These are phyloP conservation scores for Amyloporia xantha DNA, from an alignment of 768 basidiomycete genomes.

Conservation along the genomic window DNA sequence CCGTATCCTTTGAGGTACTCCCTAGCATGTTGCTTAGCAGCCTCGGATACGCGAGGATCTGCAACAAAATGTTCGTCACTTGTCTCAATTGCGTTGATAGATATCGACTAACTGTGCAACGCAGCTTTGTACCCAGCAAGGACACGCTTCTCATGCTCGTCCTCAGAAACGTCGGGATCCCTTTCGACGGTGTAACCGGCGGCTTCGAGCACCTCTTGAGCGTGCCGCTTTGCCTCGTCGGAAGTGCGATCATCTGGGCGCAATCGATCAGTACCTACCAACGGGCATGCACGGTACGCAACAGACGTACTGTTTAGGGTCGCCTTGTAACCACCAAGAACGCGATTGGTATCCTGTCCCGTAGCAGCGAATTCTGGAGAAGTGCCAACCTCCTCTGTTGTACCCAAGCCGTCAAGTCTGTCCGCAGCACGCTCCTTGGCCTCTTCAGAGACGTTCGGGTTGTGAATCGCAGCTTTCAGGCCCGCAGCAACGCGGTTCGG, in stretches of 20 bases:
- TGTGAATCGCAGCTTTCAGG: slow-evolving; percentile 51
- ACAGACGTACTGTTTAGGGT: slow-evolving; percentile 34
- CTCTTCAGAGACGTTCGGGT: slow-evolving; percentile 49
- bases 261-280: neutral
- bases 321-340: slow-evolving; percentile 44
- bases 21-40: slow-evolving; percentile 42
- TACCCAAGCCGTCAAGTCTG: slow-evolving; percentile 36
- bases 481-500: slow-evolving; percentile 46
- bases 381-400: slow-evolving; percentile 7
- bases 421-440: slow-evolving; percentile 45
- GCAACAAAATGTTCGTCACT: slow-evolving; percentile 5
- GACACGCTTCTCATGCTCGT: slow-evolving; percentile 40
- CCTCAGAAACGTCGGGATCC: slow-evolving; percentile 24
- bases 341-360: slow-evolving; percentile 18
- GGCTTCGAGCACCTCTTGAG: slow-evolving; percentile 45
- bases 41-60: slow-evolving; percentile 43
- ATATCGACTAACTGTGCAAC: slow-evolving; percentile 34
- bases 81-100: neutral
- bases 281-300: neutral
- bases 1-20: slow-evolving; percentile 31
- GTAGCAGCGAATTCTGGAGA: neutral
- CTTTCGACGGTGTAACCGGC: slow-evolving; percentile 32
- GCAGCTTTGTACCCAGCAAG: slow-evolving; percentile 54
- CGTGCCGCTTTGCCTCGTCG: slow-evolving; percentile 44
- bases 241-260: slow-evolving; percentile 38